These are phyloP conservation scores for Chaetomium strumarium DNA, from an alignment of 2,329 filamentous ascomycete genomes.

Conservation along the genomic window DNA sequence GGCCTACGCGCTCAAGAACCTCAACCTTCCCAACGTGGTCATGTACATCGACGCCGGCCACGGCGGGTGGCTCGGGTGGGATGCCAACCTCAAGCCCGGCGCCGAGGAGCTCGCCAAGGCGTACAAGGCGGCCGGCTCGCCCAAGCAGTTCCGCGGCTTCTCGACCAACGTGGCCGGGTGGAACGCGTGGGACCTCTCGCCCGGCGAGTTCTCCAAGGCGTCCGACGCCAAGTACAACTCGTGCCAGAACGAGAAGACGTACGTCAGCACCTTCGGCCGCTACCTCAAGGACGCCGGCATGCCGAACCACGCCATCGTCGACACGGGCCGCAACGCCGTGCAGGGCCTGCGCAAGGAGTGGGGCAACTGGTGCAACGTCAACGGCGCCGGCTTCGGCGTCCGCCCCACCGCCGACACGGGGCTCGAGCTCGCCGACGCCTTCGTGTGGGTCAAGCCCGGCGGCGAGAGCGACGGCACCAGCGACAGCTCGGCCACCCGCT, in stretches of 20 bases:
- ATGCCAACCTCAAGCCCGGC: constrained; percentile 45
- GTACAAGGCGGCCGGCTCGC: constrained; percentile 34
- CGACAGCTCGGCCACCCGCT: constrained; percentile 31
- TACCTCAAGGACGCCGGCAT: constrained; percentile 35
- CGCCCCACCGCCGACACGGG: constrained; percentile 53
- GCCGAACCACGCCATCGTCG: constrained; percentile 39
- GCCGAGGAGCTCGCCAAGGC: constrained; percentile 36
- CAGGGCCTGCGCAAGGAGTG: constrained; percentile 39
- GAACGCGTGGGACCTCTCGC: constrained; percentile 31
- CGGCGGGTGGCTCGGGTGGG: constrained; percentile 60
- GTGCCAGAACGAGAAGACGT: constrained; percentile 39
- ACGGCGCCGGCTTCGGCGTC: constrained; percentile 54
- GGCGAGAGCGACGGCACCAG: constrained; percentile 44
- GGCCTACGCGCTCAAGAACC: constrained; percentile 48
- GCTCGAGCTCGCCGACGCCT: constrained; percentile 51
- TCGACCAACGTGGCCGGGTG: constrained; percentile 38
- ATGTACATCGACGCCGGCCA: constrained; percentile 61
- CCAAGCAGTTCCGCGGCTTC: constrained; percentile 35
- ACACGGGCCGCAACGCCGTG: constrained; percentile 38
- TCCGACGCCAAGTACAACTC: constrained; percentile 37
- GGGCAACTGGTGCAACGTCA: constrained; percentile 49
- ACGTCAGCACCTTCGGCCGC: constrained; percentile 36
- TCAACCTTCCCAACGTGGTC: constrained; percentile 56
- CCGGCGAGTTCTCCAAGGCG: constrained; percentile 38
- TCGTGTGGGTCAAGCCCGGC: constrained; percentile 63